Conservation (phyloP, 2,329 filamentous ascomycete species). For the Aspergillus awamori region DNA sequence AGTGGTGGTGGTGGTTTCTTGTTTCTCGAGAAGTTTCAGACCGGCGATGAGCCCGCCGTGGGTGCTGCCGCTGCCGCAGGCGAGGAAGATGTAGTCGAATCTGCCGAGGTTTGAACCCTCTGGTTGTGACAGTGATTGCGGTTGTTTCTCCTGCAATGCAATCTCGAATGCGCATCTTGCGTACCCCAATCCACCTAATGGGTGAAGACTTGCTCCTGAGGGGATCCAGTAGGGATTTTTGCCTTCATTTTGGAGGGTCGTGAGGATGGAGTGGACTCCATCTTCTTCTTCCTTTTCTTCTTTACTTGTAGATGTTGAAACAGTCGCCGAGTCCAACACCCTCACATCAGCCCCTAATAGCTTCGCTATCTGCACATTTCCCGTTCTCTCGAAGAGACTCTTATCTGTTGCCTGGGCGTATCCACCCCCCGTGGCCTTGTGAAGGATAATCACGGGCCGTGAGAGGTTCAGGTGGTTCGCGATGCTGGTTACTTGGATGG, state of each 20-base stretch:
- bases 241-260: not conserved
- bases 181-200: slow-evolving; percentile 38
- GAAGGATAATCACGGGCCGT: slow-evolving; percentile 32
- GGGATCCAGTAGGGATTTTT: slow-evolving; percentile 39
- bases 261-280: not conserved
- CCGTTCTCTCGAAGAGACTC: slow-evolving; percentile 25
- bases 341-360: slow-evolving; percentile 48
- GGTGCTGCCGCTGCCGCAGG: slow-evolving; percentile 42
- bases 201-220: slow-evolving; percentile 38
- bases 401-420: slow-evolving; percentile 18
- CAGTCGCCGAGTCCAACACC: slow-evolving; percentile 42
- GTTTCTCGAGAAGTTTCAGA: slow-evolving; percentile 36
- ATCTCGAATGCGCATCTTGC: slow-evolving; percentile 39
- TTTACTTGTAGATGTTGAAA: not conserved
- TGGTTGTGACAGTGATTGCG: slow-evolving; percentile 16
- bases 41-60: slow-evolving; percentile 39
- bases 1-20: not conserved
- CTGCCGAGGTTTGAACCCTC: not conserved
- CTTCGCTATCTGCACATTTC: slow-evolving; percentile 34
- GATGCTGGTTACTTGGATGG: slow-evolving; percentile 37
- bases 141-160: slow-evolving; percentile 29
- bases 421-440: slow-evolving; percentile 34
- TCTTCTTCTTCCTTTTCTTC: no score
- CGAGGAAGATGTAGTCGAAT: slow-evolving; percentile 41
- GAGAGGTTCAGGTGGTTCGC: slow-evolving; percentile 29